Percentiles rank a stretch among this genome's conserved stretches.
These are phyloP conservation scores for Metschnikowia aberdeeniae DNA, from an alignment of 805 yeast species.

Conservation along the genomic window DNA sequence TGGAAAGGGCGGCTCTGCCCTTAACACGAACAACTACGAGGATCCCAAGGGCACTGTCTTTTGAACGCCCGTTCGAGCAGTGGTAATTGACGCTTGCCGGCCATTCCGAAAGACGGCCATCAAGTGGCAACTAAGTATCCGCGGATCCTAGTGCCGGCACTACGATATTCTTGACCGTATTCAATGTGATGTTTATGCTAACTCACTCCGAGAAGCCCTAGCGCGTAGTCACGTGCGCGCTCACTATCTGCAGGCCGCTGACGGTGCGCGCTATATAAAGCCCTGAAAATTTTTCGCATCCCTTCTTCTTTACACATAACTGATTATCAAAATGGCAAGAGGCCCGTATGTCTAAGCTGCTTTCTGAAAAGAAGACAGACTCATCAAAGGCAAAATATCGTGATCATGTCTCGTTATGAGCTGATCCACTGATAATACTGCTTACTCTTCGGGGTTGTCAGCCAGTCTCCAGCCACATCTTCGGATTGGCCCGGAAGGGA, in stretches of 20 bases:
- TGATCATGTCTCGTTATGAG: constrained; percentile 8
- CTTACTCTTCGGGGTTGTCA: constrained; percentile 12
- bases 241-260: background rate
- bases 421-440: constrained; percentile 9
- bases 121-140: no score
- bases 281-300: constrained; percentile 8
- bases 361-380: constrained; percentile 19
- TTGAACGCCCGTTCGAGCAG: constrained; percentile 8
- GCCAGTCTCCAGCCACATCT: constrained; percentile 22
- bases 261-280: constrained; percentile 1
- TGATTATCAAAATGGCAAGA: constrained; percentile 45
- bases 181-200: background rate
- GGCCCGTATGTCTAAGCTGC: constrained; percentile 45
- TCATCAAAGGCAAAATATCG: constrained; percentile 13
- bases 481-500: constrained; percentile 37
- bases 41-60: constrained; percentile 36
- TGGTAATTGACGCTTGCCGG: no score
- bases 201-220: background rate
- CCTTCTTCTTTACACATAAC: constrained; percentile 11
- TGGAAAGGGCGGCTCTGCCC: constrained; percentile 26
- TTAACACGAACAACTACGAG: constrained; percentile 22
- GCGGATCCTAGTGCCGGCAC: constrained; percentile 4
- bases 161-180: background rate
- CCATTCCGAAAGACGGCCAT: no score
- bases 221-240: background rate